Conservation (phyloP, 345 rosid species). For the Bruguiera gymnorhiza region DNA sequence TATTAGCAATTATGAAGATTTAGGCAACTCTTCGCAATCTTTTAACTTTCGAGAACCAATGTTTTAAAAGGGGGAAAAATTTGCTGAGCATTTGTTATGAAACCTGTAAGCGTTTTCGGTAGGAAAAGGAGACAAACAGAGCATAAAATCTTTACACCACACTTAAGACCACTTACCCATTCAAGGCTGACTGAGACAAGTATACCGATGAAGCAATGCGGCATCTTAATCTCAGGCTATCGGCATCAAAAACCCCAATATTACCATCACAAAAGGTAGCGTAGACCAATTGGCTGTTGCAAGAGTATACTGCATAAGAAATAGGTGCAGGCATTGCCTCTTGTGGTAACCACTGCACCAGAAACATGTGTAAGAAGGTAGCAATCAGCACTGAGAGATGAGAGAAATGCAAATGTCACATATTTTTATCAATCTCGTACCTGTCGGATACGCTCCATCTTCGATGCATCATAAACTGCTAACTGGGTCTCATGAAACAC, state of each 20-base stretch:
- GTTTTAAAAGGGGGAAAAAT: neutral
- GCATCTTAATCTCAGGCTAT: slow-evolving; percentile 64
- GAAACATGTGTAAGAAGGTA: slow-evolving; percentile 1
- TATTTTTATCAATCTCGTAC: slow-evolving; percentile 27
- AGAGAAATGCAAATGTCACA: neutral
- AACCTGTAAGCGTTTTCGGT: neutral
- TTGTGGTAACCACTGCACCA: slow-evolving; percentile 77
- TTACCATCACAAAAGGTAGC: slow-evolving; percentile 69
- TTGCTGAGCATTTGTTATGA: neutral
- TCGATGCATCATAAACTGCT: slow-evolving; percentile 72
- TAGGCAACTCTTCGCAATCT: neutral
- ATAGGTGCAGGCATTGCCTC: slow-evolving; percentile 64
- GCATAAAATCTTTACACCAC: neutral
- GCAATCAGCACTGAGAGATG: neutral
- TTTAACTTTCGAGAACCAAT: neutral
- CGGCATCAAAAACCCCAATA: slow-evolving; percentile 74
- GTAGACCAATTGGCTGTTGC: slow-evolving; percentile 76
- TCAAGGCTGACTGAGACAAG: slow-evolving; percentile 39
- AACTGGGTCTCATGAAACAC: slow-evolving; percentile 83
- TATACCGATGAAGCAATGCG: slow-evolving; percentile 65
- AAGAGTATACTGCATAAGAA: slow-evolving; percentile 68
- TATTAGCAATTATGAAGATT: neutral
- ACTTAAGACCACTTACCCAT: neutral
- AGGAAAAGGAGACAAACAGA: neutral
- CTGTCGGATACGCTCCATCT: slow-evolving; percentile 75